Evolutionary conservation across 225 moss, liverwort and hornwort species (phyloP), one percentile per base, ranked within the genome.

Genomic region (Thuidium tamariscinum): DNA sequence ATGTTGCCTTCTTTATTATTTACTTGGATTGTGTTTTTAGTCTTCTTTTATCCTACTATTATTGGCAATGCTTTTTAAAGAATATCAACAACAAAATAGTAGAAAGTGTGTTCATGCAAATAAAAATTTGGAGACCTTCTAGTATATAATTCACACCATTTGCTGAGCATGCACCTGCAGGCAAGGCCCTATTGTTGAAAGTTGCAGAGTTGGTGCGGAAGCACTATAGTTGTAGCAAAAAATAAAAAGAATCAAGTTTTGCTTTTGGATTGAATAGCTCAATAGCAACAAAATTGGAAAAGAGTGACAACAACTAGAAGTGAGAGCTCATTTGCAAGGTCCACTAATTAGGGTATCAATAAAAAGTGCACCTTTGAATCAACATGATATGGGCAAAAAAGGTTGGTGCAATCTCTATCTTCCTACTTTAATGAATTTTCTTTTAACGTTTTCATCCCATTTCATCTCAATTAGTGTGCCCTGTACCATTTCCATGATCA

Each of bases 201-300:
- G 96, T 98, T 6, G 94, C 98, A 34, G 96, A 96, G 84, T 88
- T 96, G 41, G 90, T 98, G 63, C 87, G 89, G 4, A 96, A 95
- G 91, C 89, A 87, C 52, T 93, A 90, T 21, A 79, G 90, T 19
- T 82, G 90, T 74, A 89, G 83, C 15, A 94, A 90, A 78, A 95
- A 96, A 88, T 75, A 87, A 78, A 93, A 91, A 48, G 87, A 91
- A 26, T 51, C 67, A 10, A 78, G 88, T 34, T 85, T 90, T 46
- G 79, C 84, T 41, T 89, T 77, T 16, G 85, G 88, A 21, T 79
- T 93, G 19, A 61, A 69, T 81, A 68, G 86, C n/a, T n/a, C 87
- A n/a, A 77, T 84, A 5, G 34, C 91, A 52, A 91, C 89, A 8
- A 92, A 93, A 55, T 94, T 91, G 26, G 91, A 79, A 32, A 96